Evolutionary conservation across 2,329 filamentous ascomycete genomes (phyloP), one percentile per base, ranked within the genome.

Genomic region (Pseudodiploospora longispora): DNA sequence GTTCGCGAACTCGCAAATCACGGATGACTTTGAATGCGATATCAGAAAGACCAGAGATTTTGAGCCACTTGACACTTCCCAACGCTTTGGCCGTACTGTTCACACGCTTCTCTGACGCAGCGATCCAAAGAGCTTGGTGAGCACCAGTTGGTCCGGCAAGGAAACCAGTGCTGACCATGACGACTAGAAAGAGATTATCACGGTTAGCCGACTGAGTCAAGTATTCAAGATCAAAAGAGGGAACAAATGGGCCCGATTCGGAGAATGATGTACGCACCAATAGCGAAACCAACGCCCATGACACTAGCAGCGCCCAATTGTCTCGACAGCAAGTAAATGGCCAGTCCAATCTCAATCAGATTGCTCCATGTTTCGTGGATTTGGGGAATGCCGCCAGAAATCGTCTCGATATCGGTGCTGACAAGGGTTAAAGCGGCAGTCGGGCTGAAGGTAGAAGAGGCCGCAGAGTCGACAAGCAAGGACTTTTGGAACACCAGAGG

Each of bases 41-140:
- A 19, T 19, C 19, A 19, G 19, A 19, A 19, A 19, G 19, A 19
- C 19, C 19, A 19, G 19, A 19, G 19, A 19, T 19, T 19, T 19
- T 19, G 3, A 19, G 19, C 19, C 19, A 68, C 50, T 74, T 75
- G 59, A 77, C 74, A 12, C 66, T 68, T 4, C 63, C 65, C 1
- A 76, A 59, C 50, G 73, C 68, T 4, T 64, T 63, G 5, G 69
- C 61, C 0, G 72, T 76, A 10, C 67, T 65, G 5, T 65, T 68
- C 19, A 77, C 68, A 3, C 73, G 67, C 28, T 59, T 59, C 51
- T 76, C 65, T 10, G 74, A 72, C 7, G 71, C 71, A 38, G 69
- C 61, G 31, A 76, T 62, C 74, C 74, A 77, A 10, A 58, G 52
- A 5, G 64, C 65, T 45, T 74, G 71, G n/a, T 52, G 50, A 27